These are phyloP conservation scores for Priceomyces medius DNA, from an alignment of 805 yeast genomes.

Conservation along the genomic window DNA sequence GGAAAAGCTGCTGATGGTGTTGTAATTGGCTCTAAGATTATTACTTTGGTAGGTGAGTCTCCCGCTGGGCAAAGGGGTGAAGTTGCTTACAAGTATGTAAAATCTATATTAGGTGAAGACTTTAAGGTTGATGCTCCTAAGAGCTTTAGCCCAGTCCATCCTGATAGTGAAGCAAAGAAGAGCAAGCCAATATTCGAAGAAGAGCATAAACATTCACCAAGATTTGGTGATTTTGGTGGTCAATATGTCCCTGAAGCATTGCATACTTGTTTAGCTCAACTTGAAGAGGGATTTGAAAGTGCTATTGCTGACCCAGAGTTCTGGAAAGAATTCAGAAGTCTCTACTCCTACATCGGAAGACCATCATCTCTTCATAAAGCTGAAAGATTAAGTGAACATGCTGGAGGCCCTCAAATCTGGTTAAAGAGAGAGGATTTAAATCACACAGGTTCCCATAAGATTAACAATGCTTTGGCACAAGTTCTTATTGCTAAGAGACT, in stretches of 20 bases:
- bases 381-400: conserved; percentile 81
- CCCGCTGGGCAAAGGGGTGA: conserved; percentile 58
- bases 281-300: conserved; percentile 81
- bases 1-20: conserved; percentile 90
- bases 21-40: conserved; percentile 88
- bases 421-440: conserved; percentile 94
- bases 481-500: conserved; percentile 75
- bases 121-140: conserved; percentile 29
- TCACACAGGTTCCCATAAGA: conserved; percentile 87
- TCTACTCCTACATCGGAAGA: conserved; percentile 93
- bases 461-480: conserved; percentile 82
- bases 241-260: conserved; percentile 97
- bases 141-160: conserved; percentile 21
- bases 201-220: conserved; percentile 64
- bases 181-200: conserved; percentile 48
- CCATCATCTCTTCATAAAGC: conserved; percentile 93
- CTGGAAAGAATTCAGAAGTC: conserved; percentile 87
- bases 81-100: conserved; percentile 65
- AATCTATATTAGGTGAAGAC: conserved; percentile 64
- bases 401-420: conserved; percentile 95
- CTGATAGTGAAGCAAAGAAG: conserved; percentile 22
- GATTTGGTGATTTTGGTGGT: conserved; percentile 96
- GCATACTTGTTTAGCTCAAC: conserved; percentile 85
- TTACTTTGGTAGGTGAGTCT: conserved; percentile 67
- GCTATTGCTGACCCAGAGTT: conserved; percentile 87